Base-by-base conservation (phyloP, 805 yeast species). In the Candida broadrunensis region DNA sequence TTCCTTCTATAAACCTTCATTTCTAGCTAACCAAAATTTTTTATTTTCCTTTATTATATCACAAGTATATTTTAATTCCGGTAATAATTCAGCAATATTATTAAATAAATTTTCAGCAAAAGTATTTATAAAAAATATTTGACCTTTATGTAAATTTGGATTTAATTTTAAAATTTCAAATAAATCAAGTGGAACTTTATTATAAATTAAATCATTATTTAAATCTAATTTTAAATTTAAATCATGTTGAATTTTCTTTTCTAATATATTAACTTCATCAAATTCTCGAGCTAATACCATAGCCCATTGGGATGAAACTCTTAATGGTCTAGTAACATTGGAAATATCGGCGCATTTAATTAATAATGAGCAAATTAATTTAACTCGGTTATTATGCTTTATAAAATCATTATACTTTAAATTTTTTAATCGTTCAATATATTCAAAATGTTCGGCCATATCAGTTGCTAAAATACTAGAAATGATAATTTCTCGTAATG, bases 301-400 rank as follows among this genome's bases (percentile, higher is more conserved):
- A 4, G 96, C 97, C 97, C 97, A 90, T 63, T 84, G 82, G 1
- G 87, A 77, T 17, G 91, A 83, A 2, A 88, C 78, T 27, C 75
- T 66, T 42, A 87, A 66, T 4, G 90, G 88, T 45, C 98, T 70
- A 8, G 96, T 80, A 17, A 90, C 97, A 59, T 93, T 93, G 20
- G 96, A 87, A 35, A 93, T 88, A 65, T 93, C 99, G 2, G 98
- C 97, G 61, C 96, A 88, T 67, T 93, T 93, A 45, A 93, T 80
- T 45, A 91, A 72, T 44, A 89, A 65, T 19, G 87, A 76, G 33
- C 84, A 71, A 29, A 88, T 63, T 48, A 85, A 71, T 42, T 47
- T 67, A 44, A 52, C 59, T 39, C 45, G 56, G 41, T 48, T 61
- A 32, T 36, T 33, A 34, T 40, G 44, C 33, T 39, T 38, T 25